Percentiles rank a stretch among this genome's conserved stretches.
phyloP scores from a whole-genome alignment of 805 yeast genomes.

The Candida anglica region DNA sequence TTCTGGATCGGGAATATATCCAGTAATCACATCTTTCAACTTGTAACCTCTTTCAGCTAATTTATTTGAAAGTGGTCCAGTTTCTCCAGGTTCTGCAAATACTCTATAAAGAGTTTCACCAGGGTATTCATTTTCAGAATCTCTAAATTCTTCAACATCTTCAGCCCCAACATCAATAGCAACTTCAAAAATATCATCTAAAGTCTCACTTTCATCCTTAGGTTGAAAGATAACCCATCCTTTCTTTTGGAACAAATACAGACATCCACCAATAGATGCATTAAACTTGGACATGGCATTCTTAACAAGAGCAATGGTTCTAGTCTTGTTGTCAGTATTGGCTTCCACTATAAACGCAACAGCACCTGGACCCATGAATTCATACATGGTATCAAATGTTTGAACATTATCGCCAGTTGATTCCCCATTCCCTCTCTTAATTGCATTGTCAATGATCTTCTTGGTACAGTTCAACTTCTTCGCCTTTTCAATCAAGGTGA shows the following conservation, averaged over 20 bases:
- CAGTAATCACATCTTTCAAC: constrained; percentile 69
- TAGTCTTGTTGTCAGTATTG: constrained; percentile 79
- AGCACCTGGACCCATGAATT: constrained; percentile 92
- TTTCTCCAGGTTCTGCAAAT: constrained; percentile 59
- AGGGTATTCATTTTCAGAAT: constrained; percentile 37
- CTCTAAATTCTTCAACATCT: constrained; percentile 59
- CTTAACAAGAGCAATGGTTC: constrained; percentile 74
- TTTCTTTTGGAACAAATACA: constrained; percentile 69
- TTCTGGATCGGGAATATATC: constrained; percentile 62
- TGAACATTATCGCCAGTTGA: constrained; percentile 46
- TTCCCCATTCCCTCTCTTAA: constrained; percentile 79
- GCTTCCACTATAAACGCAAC: constrained; percentile 84
- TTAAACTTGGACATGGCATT: constrained; percentile 69
- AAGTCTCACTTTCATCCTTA: constrained; percentile 25
- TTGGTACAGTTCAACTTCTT: constrained; percentile 72
- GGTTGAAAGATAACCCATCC: constrained; percentile 58
- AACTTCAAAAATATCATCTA: constrained; percentile 71
- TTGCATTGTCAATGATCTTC: constrained; percentile 81
- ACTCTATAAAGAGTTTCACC: constrained; percentile 37
- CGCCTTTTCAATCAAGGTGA: constrained; percentile 76
- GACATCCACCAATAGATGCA: constrained; percentile 71
- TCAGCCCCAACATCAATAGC: constrained; percentile 77
- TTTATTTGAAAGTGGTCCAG: constrained; percentile 56
- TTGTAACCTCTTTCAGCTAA: constrained; percentile 51
- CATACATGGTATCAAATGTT: constrained; percentile 58